phyloP scores from a whole-genome alignment of 192 early-diverging fungal genomes.

The Linnemannia elongata region DNA sequence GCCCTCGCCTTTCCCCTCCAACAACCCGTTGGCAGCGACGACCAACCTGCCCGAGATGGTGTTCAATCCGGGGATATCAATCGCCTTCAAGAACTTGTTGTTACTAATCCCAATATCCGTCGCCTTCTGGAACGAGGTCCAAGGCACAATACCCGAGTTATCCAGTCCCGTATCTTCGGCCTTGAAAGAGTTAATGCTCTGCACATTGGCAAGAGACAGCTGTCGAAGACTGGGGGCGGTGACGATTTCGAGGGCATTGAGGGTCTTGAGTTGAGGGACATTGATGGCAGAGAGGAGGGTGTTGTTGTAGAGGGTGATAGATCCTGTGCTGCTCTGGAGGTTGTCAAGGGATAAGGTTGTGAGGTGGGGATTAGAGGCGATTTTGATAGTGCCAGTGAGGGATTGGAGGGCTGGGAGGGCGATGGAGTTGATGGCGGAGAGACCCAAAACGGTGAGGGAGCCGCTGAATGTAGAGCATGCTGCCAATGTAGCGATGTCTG shows the following conservation, averaged over 20 bases:
- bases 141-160: conserved; percentile 57
- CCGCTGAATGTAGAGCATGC: conserved; percentile 39
- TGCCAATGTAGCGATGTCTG: conserved; percentile 14
- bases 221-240: conserved; percentile 63
- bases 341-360: conserved; percentile 24
- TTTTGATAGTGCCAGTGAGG: conserved; percentile 38
- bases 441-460: conserved; percentile 18
- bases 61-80: conserved; percentile 64
- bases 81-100: conserved; percentile 65
- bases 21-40: conserved; percentile 68
- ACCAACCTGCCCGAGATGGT: conserved; percentile 63
- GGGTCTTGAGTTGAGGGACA: conserved; percentile 48
- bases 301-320: conserved; percentile 69
- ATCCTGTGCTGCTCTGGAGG: conserved; percentile 39
- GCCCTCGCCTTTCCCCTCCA: conserved; percentile 46
- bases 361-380: conserved; percentile 34
- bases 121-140: conserved; percentile 52
- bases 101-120: conserved; percentile 67
- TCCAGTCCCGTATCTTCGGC: conserved; percentile 60
- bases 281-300: conserved; percentile 64
- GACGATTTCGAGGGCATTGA: conserved; percentile 65
- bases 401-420: conserved; percentile 23
- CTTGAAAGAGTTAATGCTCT: conserved; percentile 60
- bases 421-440: conserved; percentile 15
- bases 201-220: conserved; percentile 20